These are phyloP conservation scores for Oropetium thomaeum DNA, from an alignment of 176 grass and related monocot genomes.

Conservation along the genomic window DNA sequence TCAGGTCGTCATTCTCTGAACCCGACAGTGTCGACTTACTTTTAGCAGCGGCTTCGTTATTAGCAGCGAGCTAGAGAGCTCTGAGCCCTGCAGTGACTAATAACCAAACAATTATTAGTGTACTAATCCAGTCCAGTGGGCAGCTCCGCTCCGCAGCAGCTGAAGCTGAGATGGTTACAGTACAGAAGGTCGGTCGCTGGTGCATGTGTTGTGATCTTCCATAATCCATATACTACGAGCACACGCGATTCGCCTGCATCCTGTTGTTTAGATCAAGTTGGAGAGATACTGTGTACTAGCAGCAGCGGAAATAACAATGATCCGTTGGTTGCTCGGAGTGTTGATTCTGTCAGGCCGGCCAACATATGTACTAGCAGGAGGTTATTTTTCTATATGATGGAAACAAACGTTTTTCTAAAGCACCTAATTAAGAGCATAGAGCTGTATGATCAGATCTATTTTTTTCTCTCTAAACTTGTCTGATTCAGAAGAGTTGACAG, in stretches of 20 bases:
- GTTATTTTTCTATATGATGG: too few species aligned
- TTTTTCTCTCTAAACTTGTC: too few species aligned
- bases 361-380: too few species aligned
- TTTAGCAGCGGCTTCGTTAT: not conserved
- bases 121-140: too few species aligned
- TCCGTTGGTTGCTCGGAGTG: not conserved
- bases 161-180: too few species aligned
- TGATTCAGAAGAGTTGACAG: too few species aligned
- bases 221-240: not conserved
- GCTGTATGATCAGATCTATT: too few species aligned
- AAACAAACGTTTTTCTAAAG: too few species aligned
- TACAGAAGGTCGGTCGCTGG: not conserved
- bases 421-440: too few species aligned
- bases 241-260: not conserved
- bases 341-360: not conserved
- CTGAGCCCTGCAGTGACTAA: too few species aligned
- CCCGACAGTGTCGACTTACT: not conserved
- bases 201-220: not conserved
- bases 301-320: not conserved
- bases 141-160: too few species aligned
- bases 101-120: not conserved
- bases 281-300: not conserved
- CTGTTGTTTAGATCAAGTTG: slow-evolving; percentile 1
- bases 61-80: too few species aligned
- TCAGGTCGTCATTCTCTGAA: not conserved